Evolutionary conservation across 192 early-diverging fungal genomes (phyloP), one percentile per base, ranked within the genome.

Genomic region (Rhizoclosmatium globosum): DNA sequence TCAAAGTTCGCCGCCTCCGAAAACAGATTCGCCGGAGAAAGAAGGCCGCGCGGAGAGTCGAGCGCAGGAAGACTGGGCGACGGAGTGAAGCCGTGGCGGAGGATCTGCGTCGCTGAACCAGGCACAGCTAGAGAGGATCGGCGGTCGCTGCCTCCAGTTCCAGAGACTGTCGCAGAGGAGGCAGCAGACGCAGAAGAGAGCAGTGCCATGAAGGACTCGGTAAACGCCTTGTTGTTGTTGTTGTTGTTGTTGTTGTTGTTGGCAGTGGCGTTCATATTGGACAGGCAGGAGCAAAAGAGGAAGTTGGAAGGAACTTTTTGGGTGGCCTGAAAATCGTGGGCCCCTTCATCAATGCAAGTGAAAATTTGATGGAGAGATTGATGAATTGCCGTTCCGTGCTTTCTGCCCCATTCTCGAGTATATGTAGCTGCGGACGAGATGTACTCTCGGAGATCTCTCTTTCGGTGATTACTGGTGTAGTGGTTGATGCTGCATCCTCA

Each of bases 41-140:
- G 7, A 11, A 41, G 21, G 21, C 21, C 61, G 39, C 61, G 21
- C 7, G 7, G 7, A 21, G 21, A 64, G 39, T 64, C 39, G 21
- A 64, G 61, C 6, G 7, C 61, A 9, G 61, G 61, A 64, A 64
- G 61, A 21, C 11, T 17, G 13, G 61, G 61, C 7, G 61, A 64
- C 61, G 61, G 61, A 21, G 61, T 64, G 61, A 64, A 64, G 7
- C 23, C 39, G 61, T 64, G 21, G 61, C 50, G 50, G 50, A 53
- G 50, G 50, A 53, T 17, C 9, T 7, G 50, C 17, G 50, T 53
- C 50, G 9, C 17, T 1, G 50, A 7, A 17, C 50, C 17, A 17
- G 50, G 50, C 50, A 13, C 50, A 7, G 9, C 17, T 7, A 7
- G 50, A 53, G 50, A 17, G 50, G 17, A 53, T 17, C 6, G 9